Base-by-base conservation (phyloP, 1,284 basidiomycete species). In the Tilletia caries region DNA sequence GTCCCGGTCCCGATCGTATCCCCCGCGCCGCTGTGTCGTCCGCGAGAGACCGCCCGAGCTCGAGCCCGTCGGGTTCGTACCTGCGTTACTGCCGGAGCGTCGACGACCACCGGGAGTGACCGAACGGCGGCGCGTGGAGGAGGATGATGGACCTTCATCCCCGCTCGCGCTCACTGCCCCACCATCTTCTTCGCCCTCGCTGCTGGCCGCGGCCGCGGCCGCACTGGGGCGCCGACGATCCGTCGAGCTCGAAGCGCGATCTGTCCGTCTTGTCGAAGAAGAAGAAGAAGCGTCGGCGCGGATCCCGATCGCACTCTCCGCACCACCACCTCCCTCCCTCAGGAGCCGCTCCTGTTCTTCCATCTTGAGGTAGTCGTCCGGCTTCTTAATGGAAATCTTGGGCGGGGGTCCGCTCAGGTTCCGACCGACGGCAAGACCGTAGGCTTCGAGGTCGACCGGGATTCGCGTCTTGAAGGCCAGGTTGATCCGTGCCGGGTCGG, bases 401-500 rank as follows among this genome's bases (percentile, higher is more conserved):
- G 81, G 81, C 50, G 76, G 75, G 2, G 80, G 80, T 12, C 81
- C 81, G 34, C 76, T 79, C 3, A 82, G 72, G 66, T 82, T 79
- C 3, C 82, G 75, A n/a, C 78, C 79, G 3, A 75, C 76, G 0
- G 76, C 75, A n/a, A 67, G 54, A n/a, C 77, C 78, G 65, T 83
- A 83, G 2, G 70, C 78, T n/a, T 74, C 75, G 58, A 82, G 73
- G 64, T 82, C 76, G 54, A 82, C 75, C 1, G 77, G 71, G 15
- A 81, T 46, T 34, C 76, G 72, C 34, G 77, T 79, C 58, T 66
- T 68, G 44, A 83, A 76, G 18, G 81, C 81, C 27, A 69, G 73
- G 64, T 80, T 77, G 8, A 83, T 66, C 48, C 75, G 67, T 60
- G 72, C 67, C 5, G 89, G 86, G 79, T 93, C 90, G 77, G 87